phyloP scores from a whole-genome alignment of 2,329 filamentous ascomycete species.

The Falciphora oryzae region DNA sequence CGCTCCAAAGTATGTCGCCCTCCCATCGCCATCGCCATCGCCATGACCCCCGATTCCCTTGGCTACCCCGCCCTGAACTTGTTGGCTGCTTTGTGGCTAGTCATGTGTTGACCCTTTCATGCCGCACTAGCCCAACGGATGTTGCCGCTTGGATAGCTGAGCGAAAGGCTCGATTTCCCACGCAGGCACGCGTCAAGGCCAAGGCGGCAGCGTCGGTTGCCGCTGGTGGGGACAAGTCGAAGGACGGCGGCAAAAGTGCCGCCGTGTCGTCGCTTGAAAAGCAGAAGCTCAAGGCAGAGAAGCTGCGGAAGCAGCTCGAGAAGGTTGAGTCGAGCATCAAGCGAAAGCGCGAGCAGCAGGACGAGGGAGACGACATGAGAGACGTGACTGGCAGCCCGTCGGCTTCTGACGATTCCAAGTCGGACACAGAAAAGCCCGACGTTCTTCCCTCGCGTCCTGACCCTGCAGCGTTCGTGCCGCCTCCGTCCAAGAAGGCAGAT shows the following conservation, averaged over 20 bases:
- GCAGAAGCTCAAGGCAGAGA: conserved; percentile 51
- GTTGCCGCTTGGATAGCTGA: conserved; percentile 76
- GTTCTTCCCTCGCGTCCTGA: conserved; percentile 45
- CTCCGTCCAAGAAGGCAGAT: conserved; percentile 52
- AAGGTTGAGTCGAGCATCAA: conserved; percentile 67
- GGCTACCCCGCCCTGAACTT: too few species aligned
- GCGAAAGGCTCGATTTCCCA: conserved; percentile 74
- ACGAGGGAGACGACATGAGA: conserved; percentile 62
- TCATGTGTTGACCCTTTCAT: conserved; percentile 9
- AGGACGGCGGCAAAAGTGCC: conserved; percentile 49
- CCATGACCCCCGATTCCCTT: not conserved
- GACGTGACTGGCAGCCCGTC: conserved; percentile 35
- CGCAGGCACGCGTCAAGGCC: conserved; percentile 60
- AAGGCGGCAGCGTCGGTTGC: conserved; percentile 45
- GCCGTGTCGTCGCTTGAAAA: conserved; percentile 46
- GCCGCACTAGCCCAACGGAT: conserved; percentile 52
- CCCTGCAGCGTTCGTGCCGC: conserved; percentile 25
- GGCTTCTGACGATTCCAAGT: conserved; percentile 37
- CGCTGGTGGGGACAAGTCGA: conserved; percentile 47
- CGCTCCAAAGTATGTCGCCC: conserved; percentile 44
- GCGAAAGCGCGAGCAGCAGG: conserved; percentile 61
- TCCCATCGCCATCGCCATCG: too few species aligned
- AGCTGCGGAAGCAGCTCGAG: conserved; percentile 57
- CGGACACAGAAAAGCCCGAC: conserved; percentile 53
- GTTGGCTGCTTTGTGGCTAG: not conserved